A percentile compares a stretch with the other conserved stretches of the same genome.
phyloP scores from a whole-genome alignment of 768 basidiomycete genomes.

The Tylopilus balloui region DNA sequence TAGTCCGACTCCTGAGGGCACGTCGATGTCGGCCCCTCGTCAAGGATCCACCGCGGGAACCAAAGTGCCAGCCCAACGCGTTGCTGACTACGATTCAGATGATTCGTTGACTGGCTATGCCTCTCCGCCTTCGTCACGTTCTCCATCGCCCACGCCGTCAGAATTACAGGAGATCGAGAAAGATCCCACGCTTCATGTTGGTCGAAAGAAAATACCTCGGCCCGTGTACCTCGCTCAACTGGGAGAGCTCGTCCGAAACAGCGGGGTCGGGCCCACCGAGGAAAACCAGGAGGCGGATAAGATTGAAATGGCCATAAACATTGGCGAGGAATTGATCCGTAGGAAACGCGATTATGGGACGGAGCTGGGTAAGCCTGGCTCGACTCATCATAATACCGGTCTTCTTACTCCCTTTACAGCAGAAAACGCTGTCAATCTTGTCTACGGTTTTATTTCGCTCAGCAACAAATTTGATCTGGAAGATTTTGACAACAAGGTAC shows the following conservation, averaged over 20 bases:
- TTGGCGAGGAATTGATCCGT: slow-evolving; percentile 79
- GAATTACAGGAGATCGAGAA: slow-evolving; percentile 80
- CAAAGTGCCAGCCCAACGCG: slow-evolving; percentile 9
- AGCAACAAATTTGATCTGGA: slow-evolving; percentile 85
- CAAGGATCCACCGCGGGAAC: background rate
- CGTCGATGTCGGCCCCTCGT: background rate
- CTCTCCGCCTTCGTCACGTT: slow-evolving; percentile 60
- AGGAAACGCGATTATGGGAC: slow-evolving; percentile 81
- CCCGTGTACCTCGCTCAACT: slow-evolving; percentile 92
- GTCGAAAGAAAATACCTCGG: slow-evolving; percentile 61
- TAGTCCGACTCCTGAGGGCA: slow-evolving; percentile 17
- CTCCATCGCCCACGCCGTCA: slow-evolving; percentile 74
- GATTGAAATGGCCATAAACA: slow-evolving; percentile 74
- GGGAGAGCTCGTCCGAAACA: slow-evolving; percentile 65
- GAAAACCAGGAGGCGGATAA: slow-evolving; percentile 67
- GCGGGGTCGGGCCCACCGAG: slow-evolving; percentile 46
- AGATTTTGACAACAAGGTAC: slow-evolving; percentile 70
- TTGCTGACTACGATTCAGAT: slow-evolving; percentile 64
- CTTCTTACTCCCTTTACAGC: slow-evolving; percentile 42
- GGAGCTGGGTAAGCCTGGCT: slow-evolving; percentile 62
- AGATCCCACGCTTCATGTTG: slow-evolving; percentile 77
- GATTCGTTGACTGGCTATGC: slow-evolving; percentile 79
- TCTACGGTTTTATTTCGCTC: slow-evolving; percentile 65
- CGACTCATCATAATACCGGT: background rate
- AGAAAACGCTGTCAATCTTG: slow-evolving; percentile 85